These are phyloP conservation scores for Serendipita indica DNA, from an alignment of 768 basidiomycete species.

Conservation along the genomic window DNA sequence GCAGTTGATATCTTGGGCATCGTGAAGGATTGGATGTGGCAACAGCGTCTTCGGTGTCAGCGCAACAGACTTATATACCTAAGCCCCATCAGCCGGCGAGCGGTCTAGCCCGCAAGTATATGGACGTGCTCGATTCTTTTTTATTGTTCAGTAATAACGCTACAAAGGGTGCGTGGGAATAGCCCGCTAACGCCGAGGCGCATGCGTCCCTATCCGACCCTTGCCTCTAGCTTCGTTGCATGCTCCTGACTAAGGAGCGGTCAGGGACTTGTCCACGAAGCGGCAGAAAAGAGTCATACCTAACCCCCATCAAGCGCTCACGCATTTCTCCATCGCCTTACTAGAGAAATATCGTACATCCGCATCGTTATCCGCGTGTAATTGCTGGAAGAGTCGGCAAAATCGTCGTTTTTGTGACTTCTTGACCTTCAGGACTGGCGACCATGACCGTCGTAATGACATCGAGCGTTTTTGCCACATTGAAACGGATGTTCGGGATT, in stretches of 20 bases:
- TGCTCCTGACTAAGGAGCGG: too few relatives aligned
- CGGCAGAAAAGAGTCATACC: not conserved
- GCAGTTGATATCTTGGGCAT: not conserved
- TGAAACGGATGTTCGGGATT: conserved; percentile 99
- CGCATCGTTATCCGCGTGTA: conserved; percentile 80
- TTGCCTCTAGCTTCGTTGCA: not conserved
- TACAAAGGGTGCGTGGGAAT: not conserved
- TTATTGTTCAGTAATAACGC: not conserved
- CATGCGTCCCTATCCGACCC: not conserved
- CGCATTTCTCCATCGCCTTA: conserved; percentile 50
- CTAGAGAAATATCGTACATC: conserved; percentile 92
- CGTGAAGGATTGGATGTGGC: too few relatives aligned
- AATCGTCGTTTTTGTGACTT: conserved; percentile 58
- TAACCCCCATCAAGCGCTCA: not conserved
- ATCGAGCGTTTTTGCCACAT: conserved; percentile 91
- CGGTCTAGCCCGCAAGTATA: too few relatives aligned
- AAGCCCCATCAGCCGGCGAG: too few relatives aligned
- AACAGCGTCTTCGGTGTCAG: too few relatives aligned
- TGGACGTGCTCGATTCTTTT: too few relatives aligned
- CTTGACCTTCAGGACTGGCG: conserved; percentile 47
- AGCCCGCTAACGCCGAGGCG: too few relatives aligned
- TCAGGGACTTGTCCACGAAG: not conserved
- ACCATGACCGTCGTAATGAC: conserved; percentile 64
- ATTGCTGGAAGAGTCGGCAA: conserved; percentile 71
- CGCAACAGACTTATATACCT: too few relatives aligned